phyloP scores from a whole-genome alignment of 192 early-diverging fungal genomes.

The Coemansia biformis region DNA sequence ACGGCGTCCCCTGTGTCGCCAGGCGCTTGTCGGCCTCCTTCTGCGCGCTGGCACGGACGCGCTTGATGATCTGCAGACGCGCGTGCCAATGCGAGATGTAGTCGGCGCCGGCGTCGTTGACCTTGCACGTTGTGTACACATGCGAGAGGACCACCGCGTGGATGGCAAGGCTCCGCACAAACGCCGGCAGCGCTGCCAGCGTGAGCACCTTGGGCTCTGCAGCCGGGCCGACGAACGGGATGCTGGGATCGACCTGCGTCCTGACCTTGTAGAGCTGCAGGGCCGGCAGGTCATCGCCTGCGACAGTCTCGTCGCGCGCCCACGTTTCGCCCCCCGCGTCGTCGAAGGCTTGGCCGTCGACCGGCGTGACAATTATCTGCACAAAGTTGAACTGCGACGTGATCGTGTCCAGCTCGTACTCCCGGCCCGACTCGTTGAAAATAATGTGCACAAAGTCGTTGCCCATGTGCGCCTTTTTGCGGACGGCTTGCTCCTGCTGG shows the following conservation, averaged over 20 bases:
- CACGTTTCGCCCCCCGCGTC: constrained; percentile 56
- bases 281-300: background rate
- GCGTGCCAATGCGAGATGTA: constrained; percentile 87
- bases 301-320: constrained; percentile 5
- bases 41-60: constrained; percentile 48
- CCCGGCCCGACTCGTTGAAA: constrained; percentile 82
- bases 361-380: constrained; percentile 87
- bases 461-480: constrained; percentile 95
- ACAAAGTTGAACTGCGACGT: constrained; percentile 95
- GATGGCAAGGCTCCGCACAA: constrained; percentile 78
- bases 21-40: constrained; percentile 13
- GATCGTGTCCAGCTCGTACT: constrained; percentile 84
- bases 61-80: constrained; percentile 86
- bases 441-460: constrained; percentile 95
- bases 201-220: constrained; percentile 79
- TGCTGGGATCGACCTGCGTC: constrained; percentile 66
- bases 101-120: constrained; percentile 46
- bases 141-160: constrained; percentile 89
- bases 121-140: constrained; percentile 66
- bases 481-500: constrained; percentile 70
- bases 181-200: constrained; percentile 65
- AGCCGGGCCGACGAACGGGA: constrained; percentile 79
- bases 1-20: no score
- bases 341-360: constrained; percentile 57
- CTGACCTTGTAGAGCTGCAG: constrained; percentile 55